phyloP scores from a whole-genome alignment of 805 yeast genomes.

The Yarrowia yakushimensis region DNA sequence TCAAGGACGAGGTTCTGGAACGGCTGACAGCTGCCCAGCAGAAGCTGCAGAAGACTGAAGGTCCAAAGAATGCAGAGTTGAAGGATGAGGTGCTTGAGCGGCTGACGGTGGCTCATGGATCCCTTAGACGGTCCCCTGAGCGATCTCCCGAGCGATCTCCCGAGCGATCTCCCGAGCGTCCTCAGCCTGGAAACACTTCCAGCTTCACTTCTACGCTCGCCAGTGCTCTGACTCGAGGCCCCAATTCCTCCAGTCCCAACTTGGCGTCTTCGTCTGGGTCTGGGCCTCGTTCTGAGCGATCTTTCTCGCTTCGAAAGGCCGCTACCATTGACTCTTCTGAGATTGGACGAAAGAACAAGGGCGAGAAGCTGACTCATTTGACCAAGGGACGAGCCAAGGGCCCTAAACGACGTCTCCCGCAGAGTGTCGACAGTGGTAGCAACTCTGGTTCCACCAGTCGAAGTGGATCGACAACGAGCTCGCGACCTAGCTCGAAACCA shows the following conservation, averaged over 20 bases:
- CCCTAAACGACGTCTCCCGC: constrained; percentile 42
- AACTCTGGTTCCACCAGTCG: neutral
- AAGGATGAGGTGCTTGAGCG: constrained; percentile 17
- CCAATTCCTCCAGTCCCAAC: neutral
- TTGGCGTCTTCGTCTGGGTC: neutral
- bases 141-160: constrained; percentile 1
- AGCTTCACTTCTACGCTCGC: constrained; percentile 9
- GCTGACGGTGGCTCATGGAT: constrained; percentile 12
- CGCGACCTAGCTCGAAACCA: neutral
- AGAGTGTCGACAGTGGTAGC: neutral
- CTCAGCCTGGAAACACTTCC: neutral
- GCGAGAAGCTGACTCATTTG: constrained; percentile 33
- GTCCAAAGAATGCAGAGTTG: constrained; percentile 1
- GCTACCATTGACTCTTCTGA: constrained; percentile 29
- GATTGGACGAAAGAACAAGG: constrained; percentile 11
- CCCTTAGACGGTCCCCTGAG: neutral
- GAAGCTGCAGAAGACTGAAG: constrained; percentile 10
- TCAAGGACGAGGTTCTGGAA: constrained; percentile 20
- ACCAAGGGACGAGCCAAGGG: constrained; percentile 41
- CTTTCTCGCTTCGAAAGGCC: constrained; percentile 27
- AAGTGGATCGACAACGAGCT: neutral
- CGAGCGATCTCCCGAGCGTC: neutral
- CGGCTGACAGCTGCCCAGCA: constrained; percentile 9
- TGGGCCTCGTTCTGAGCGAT: neutral
- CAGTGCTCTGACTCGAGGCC: constrained; percentile 1